These are phyloP conservation scores for Ophiostoma tasmaniense DNA, from an alignment of 2,329 filamentous ascomycete species.

Conservation along the genomic window DNA sequence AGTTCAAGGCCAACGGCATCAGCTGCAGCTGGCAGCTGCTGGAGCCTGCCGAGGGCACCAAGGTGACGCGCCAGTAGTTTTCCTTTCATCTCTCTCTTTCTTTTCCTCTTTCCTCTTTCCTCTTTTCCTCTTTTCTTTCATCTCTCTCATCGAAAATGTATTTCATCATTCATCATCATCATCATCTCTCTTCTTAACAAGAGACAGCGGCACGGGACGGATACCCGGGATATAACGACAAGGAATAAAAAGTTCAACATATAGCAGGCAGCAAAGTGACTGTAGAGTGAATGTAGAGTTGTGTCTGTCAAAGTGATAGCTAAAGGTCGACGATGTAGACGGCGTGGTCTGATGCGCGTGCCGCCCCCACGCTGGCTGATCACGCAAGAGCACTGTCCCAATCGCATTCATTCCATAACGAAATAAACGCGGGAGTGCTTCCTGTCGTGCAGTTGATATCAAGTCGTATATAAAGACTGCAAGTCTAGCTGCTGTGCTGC, in stretches of 20 bases:
- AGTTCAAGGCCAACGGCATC: constrained; percentile 66
- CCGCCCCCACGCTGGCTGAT: not conserved
- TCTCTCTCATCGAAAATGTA: not conserved
- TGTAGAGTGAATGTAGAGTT: not conserved
- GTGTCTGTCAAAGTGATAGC: too few relatives aligned
- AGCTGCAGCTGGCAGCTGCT: constrained; percentile 79
- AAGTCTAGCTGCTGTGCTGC: not conserved
- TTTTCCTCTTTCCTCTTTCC: too few relatives aligned
- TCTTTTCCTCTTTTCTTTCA: too few relatives aligned
- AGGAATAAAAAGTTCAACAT: not conserved
- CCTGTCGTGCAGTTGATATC: not conserved
- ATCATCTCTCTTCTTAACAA: constrained; percentile 6
- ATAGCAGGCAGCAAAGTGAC: not conserved
- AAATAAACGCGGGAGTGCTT: not conserved
- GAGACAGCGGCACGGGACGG: constrained; percentile 5
- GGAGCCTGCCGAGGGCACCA: constrained; percentile 70
- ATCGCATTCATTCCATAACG: not conserved
- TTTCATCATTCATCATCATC: not conserved
- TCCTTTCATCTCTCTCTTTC: too few relatives aligned
- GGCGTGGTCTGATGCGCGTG: not conserved
- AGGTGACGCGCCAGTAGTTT: constrained; percentile 25
- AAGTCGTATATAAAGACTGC: not conserved
- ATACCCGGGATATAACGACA: constrained; percentile 8
- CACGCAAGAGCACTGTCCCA: not conserved
- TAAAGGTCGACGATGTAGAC: not conserved